Conservation (phyloP, 257 asterid genomes). For the Solanum chilense region DNA sequence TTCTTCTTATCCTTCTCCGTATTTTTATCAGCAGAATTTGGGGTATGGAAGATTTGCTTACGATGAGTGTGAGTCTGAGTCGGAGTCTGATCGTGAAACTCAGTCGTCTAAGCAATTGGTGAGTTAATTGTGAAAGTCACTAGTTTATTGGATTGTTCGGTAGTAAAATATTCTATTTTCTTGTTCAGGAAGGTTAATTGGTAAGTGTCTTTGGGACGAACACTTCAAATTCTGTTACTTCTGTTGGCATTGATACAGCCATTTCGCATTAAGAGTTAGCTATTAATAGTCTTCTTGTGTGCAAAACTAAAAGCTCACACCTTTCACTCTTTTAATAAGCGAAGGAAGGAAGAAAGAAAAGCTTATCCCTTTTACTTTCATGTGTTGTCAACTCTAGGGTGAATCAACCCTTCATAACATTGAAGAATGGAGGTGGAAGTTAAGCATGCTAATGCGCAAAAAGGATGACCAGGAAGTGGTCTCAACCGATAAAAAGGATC, state of each 20-base stretch:
- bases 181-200: not conserved
- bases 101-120: slow-evolving; percentile 63
- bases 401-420: slow-evolving; percentile 60
- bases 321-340: not conserved
- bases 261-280: not conserved
- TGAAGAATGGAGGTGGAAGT: slow-evolving; percentile 89
- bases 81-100: slow-evolving; percentile 34
- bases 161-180: not conserved
- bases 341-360: not conserved
- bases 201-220: not conserved
- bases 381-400: slow-evolving; percentile 29
- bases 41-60: slow-evolving; percentile 64
- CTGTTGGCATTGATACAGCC: not conserved
- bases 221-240: not conserved
- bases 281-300: not conserved
- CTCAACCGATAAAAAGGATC: slow-evolving; percentile 67
- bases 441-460: slow-evolving; percentile 50
- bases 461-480: slow-evolving; percentile 61
- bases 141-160: not conserved
- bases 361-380: not conserved
- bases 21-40: slow-evolving; percentile 38
- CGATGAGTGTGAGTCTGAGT: slow-evolving; percentile 58
- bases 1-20: slow-evolving; percentile 22
- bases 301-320: not conserved
- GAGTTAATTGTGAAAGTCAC: not conserved